These are phyloP conservation scores for Diaporthe citriasiana DNA, from an alignment of 2,329 filamentous ascomycete species.

Conservation along the genomic window DNA sequence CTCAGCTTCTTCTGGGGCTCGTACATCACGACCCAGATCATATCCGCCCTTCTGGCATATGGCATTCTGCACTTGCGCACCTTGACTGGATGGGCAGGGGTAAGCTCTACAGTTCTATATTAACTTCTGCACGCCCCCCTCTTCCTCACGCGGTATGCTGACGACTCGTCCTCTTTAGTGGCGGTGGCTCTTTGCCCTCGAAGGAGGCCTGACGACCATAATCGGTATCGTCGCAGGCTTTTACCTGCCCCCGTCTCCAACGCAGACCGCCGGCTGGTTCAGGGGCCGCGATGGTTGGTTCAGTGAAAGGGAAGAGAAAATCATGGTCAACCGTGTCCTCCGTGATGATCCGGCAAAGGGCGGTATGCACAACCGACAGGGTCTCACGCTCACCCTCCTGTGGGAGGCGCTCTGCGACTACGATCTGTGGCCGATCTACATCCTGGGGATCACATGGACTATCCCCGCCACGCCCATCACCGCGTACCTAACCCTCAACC, in stretches of 20 bases:
- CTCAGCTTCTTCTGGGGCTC: conserved; percentile 77
- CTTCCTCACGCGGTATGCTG: background rate
- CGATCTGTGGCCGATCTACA: conserved; percentile 44
- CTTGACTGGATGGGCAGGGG: conserved; percentile 62
- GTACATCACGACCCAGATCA: conserved; percentile 64
- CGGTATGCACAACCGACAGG: conserved; percentile 49
- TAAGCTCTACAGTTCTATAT: background rate
- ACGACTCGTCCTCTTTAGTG: conserved; percentile 48
- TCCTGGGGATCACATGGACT: conserved; percentile 54
- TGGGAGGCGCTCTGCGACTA: conserved; percentile 44
- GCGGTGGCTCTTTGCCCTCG: conserved; percentile 47
- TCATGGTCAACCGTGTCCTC: conserved; percentile 71
- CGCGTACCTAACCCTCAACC: conserved; percentile 43
- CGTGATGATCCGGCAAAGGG: conserved; percentile 47
- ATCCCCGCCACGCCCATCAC: conserved; percentile 50
- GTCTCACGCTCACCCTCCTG: conserved; percentile 40
- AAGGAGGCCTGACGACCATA: conserved; percentile 45
- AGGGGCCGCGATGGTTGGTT: conserved; percentile 72
- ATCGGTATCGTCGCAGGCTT: conserved; percentile 58
- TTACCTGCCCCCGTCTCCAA: conserved; percentile 69
- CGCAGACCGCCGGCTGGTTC: conserved; percentile 69
- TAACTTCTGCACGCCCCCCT: background rate
- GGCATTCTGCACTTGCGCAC: conserved; percentile 67
- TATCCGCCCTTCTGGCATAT: conserved; percentile 67
- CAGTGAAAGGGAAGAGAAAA: conserved; percentile 70